Conservation (phyloP, 164 flowering plant genomes). For the Paratinospora sagittata region DNA sequence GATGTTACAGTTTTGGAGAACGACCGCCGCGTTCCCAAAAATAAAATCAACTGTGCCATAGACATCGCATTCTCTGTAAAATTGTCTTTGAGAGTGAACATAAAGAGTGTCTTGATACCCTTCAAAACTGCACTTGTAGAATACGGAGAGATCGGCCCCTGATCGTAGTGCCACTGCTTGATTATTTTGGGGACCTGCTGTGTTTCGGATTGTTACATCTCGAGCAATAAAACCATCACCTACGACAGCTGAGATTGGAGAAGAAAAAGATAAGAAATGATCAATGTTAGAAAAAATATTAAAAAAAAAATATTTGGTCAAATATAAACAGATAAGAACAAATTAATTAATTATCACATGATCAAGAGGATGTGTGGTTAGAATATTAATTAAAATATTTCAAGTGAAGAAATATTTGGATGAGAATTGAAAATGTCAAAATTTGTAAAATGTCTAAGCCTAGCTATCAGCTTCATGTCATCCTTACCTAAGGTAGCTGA, state of each 20-base stretch:
- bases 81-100: too few species aligned
- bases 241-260: constrained; percentile 32
- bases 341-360: too few species aligned
- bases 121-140: constrained; percentile 46
- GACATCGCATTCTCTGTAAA: constrained; percentile 43
- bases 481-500: constrained; percentile 34
- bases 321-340: neutral
- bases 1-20: constrained; percentile 44
- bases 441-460: neutral
- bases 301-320: neutral
- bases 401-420: too few species aligned
- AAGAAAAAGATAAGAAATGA: neutral
- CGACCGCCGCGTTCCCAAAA: constrained; percentile 49
- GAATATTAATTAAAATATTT: too few species aligned
- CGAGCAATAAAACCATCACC: constrained; percentile 50
- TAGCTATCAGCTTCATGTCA: neutral
- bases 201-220: constrained; percentile 48
- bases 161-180: constrained; percentile 62
- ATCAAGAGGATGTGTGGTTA: too few species aligned
- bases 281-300: neutral
- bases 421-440: too few species aligned
- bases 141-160: constrained; percentile 47
- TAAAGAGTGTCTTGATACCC: too few species aligned
- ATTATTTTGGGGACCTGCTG: constrained; percentile 45
- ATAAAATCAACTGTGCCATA: constrained; percentile 54